phyloP scores from a whole-genome alignment of 441 rosid genomes.

The Biscutella laevigata region DNA sequence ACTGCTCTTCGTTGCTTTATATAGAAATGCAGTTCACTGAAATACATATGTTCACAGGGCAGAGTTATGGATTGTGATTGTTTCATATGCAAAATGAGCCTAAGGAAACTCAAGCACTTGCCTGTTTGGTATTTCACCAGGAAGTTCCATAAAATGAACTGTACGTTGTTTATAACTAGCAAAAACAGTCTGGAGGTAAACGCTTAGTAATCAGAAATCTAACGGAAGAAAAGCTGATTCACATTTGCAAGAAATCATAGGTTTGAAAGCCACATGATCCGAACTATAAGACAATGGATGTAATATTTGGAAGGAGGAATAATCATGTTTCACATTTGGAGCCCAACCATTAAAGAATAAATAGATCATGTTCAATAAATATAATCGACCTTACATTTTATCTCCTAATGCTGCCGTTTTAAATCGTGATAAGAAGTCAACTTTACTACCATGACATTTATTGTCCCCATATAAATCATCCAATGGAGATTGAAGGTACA shows the following conservation, averaged over 20 bases:
- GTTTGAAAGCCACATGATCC: neutral
- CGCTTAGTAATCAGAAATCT: neutral
- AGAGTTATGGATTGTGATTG: slow-evolving; percentile 5
- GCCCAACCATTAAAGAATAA: neutral
- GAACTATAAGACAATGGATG: neutral
- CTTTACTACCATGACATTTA: neutral
- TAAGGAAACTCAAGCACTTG: slow-evolving; percentile 28
- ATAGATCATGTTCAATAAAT: neutral
- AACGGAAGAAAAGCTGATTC: neutral
- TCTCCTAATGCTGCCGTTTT: neutral
- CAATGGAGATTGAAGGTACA: too few relatives aligned
- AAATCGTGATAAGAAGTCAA: neutral
- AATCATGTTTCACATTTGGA: slow-evolving; percentile 3
- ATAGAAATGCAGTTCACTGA: slow-evolving; percentile 89
- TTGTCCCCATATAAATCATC: neutral
- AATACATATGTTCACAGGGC: slow-evolving; percentile 24
- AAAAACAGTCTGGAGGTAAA: slow-evolving; percentile 66
- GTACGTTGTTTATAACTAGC: slow-evolving; percentile 80
- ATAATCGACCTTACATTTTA: neutral
- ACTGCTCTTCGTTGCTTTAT: slow-evolving; percentile 97
- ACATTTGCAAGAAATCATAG: slow-evolving; percentile 1
- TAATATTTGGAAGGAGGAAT: neutral
- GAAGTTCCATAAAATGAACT: slow-evolving; percentile 98
- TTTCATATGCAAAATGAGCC: slow-evolving; percentile 7
- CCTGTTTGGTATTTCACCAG: slow-evolving; percentile 99